Base-by-base conservation (phyloP, 306 rosid genomes). In the Pueraria montana region DNA sequence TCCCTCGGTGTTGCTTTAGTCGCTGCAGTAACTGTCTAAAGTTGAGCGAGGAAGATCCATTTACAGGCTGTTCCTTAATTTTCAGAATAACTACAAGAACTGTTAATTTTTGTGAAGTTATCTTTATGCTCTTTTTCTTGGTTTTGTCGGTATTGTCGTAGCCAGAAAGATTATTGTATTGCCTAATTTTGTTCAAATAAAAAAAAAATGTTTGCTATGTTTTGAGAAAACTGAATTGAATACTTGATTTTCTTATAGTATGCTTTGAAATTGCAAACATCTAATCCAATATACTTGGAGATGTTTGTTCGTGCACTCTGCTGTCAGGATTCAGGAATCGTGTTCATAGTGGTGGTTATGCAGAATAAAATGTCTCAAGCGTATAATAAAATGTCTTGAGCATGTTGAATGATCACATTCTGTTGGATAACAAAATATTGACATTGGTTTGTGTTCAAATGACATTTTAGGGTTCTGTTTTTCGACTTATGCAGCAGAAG, bases 1-100 rank as follows among this genome's bases (percentile, higher is more conserved):
- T 59, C 81, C 8, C 11, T 84, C 24, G 62, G 74, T 63, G 74
- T 78, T 77, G 79, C 86, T 71, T 69, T 76, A 11, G 58, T 81
- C 73, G 58, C 72, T 1, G 48, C 59, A 30, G 10, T 23, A 30
- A 49, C 8, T 2, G 17, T 71, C 58, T 63, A 0, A 23, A 34
- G 48, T 62, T 85, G 69, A 85, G 18, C 81, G 48, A 76, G 40
- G 82, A 81, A 81, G 6, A 40, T 0, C n/a, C 49, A 14, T 62
- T 77, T 81, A 48, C 17, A 34, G 26, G 30, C 6, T 74, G 48
- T 21, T 61, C 59, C n/a, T 62, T 40, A 6, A 48, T 21, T 59
- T 21, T 61, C 67, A 42, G 62, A 72, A 14, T 79, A 43, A 59
- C 32, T 17, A 16, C 53, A 48, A 16, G 53, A 48, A 48, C 5